phyloP scores from a whole-genome alignment of 768 basidiomycete genomes.

The Panaeolus papilionaceus region DNA sequence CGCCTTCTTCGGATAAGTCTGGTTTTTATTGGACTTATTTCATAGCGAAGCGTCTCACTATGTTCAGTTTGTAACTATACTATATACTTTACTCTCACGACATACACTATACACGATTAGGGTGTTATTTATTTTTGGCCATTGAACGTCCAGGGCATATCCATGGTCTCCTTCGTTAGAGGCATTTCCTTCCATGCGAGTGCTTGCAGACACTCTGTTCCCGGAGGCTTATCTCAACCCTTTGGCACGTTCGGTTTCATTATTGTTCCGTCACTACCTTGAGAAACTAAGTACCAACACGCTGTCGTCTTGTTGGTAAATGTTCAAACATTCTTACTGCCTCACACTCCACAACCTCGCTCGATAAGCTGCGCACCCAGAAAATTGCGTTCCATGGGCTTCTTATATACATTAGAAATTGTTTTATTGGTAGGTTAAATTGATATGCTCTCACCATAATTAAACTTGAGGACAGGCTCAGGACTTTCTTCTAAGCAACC shows the following conservation, averaged over 20 bases:
- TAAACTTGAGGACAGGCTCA: neutral
- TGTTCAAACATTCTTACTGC: neutral
- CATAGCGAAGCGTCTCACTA: conserved; percentile 33
- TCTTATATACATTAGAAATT: neutral
- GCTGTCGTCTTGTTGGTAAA: neutral
- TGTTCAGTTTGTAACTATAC: conserved; percentile 32
- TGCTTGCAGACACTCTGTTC: neutral
- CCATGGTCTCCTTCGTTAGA: neutral
- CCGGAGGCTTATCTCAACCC: neutral
- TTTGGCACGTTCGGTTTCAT: neutral
- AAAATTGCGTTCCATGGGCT: neutral
- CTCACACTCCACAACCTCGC: neutral
- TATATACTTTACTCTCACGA: neutral
- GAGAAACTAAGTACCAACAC: neutral
- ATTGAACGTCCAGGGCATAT: neutral
- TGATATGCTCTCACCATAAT: conserved; percentile 2
- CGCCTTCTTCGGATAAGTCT: conserved; percentile 32
- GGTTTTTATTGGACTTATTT: conserved; percentile 37
- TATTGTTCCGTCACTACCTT: neutral
- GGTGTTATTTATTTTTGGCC: neutral
- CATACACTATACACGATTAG: neutral
- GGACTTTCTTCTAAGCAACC: neutral
- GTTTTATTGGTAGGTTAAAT: neutral
- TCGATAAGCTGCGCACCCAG: neutral
- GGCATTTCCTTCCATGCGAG: neutral